A percentile compares a stretch with the other conserved stretches of the same genome.
Evolutionary conservation across 257 asterid species (phyloP).

Genomic region (Solanum corneliomulleri): DNA sequence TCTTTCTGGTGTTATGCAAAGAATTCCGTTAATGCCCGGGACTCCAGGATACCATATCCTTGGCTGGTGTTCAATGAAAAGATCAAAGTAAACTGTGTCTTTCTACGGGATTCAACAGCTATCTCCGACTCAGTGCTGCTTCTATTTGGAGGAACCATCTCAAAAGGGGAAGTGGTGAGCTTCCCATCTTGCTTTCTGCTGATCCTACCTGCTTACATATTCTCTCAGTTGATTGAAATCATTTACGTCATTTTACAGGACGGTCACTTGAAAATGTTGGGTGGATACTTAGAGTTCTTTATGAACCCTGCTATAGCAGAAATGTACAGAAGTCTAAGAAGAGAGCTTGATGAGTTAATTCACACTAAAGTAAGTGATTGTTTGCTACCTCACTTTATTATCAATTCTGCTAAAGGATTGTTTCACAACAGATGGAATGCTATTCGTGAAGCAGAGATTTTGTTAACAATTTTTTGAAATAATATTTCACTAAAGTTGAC

Average conservation of each 20-base stretch:
- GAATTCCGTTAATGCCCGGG: conserved; percentile 83
- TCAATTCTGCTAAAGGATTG: not conserved
- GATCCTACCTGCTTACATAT: not conserved
- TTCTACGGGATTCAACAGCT: conserved; percentile 92
- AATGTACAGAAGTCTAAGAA: conserved; percentile 56
- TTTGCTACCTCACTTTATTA: not conserved
- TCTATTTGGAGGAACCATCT: conserved; percentile 82
- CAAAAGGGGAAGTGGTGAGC: conserved; percentile 49
- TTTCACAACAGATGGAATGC: not conserved
- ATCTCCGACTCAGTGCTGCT: conserved; percentile 81
- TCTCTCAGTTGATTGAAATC: not conserved
- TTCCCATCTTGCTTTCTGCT: not conserved
- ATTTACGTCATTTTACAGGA: conserved; percentile 35
- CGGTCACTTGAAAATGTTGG: conserved; percentile 83
- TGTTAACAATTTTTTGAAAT: not conserved
- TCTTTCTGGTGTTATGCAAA: conserved; percentile 10
- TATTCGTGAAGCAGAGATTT: not conserved
- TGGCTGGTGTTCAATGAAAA: conserved; percentile 94
- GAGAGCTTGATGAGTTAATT: conserved; percentile 69
- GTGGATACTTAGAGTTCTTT: conserved; percentile 84
- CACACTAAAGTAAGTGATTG: conserved; percentile 56
- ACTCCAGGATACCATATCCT: conserved; percentile 68
- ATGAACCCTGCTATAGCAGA: conserved; percentile 63
- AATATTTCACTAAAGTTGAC: not conserved
- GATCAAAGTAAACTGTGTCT: conserved; percentile 79